Evolutionary conservation across 495 filamentous ascomycete species (phyloP).

Genomic region (Penicillium parvum): DNA sequence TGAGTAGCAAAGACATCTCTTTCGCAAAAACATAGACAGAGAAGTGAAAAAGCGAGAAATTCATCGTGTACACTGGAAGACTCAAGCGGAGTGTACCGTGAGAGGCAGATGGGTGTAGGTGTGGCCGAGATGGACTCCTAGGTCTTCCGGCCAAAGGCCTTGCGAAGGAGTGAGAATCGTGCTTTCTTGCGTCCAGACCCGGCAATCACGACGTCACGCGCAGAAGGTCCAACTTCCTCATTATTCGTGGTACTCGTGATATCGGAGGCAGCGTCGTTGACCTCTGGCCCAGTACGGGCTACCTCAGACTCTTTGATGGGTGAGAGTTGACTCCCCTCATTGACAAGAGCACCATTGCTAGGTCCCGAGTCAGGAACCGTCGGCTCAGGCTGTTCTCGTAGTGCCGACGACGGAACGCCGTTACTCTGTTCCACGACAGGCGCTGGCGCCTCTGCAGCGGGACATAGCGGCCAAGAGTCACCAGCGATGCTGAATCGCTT

Average conservation of each 20-base stretch:
- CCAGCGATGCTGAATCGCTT: conserved; percentile 18
- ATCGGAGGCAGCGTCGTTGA: conserved; percentile 18
- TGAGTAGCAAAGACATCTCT: no score
- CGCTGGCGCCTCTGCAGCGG: conserved; percentile 10
- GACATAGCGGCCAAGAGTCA: conserved; percentile 31
- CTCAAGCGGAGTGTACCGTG: conserved; percentile 4
- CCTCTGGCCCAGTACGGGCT: conserved; percentile 15
- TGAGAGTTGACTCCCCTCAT: conserved; percentile 9
- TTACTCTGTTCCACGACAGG: conserved; percentile 12
- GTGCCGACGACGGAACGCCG: conserved; percentile 10
- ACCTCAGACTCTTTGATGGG: conserved; percentile 10
- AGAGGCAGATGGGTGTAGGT: no score
- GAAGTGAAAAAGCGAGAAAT: conserved; percentile 11
- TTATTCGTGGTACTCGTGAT: conserved; percentile 16
- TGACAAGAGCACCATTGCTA: conserved; percentile 8
- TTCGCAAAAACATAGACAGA: conserved; percentile 8
- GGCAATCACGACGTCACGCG: conserved; percentile 35
- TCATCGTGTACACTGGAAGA: conserved; percentile 13
- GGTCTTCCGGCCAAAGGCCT: conserved; percentile 48
- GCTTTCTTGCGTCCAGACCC: conserved; percentile 47
- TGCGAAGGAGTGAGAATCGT: conserved; percentile 45
- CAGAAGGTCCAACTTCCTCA: conserved; percentile 10
- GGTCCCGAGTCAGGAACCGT: background rate
- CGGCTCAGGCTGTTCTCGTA: conserved; percentile 10
- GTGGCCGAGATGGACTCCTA: no score